These are phyloP conservation scores for Lophiostoma macrostomum DNA, from an alignment of 495 filamentous ascomycete species.

Conservation along the genomic window DNA sequence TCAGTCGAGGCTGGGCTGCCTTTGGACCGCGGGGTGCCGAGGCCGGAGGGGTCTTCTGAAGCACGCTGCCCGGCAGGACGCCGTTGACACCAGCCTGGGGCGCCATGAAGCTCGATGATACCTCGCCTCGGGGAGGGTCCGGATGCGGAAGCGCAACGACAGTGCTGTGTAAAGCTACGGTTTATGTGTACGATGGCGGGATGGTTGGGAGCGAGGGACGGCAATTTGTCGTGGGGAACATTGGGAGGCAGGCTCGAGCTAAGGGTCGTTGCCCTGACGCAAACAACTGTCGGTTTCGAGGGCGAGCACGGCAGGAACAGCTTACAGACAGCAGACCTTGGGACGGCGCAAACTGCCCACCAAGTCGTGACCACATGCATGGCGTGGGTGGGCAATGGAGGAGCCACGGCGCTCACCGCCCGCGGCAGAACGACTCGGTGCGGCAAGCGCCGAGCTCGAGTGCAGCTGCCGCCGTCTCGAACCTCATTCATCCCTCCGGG, in stretches of 20 bases:
- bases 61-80: constrained; percentile 59
- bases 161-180: too few relatives aligned
- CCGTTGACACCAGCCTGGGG: constrained; percentile 46
- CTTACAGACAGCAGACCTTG: background rate
- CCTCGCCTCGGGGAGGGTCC: too few relatives aligned
- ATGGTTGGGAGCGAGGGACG: constrained; percentile 4
- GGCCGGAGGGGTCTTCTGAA: constrained; percentile 52
- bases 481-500: background rate
- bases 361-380: too few relatives aligned
- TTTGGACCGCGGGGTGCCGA: constrained; percentile 48
- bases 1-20: constrained; percentile 63
- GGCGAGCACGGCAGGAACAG: background rate
- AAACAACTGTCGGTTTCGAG: background rate
- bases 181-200: background rate
- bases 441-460: constrained; percentile 15
- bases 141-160: too few relatives aligned
- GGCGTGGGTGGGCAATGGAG: too few relatives aligned
- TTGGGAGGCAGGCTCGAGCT: constrained; percentile 5
- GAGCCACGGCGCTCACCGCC: constrained; percentile 1
- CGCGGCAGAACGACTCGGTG: constrained; percentile 3
- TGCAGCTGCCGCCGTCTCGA: constrained; percentile 18
- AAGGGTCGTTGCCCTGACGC: background rate
- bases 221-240: constrained; percentile 1
- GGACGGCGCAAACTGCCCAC: too few relatives aligned
- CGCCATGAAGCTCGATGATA: too few relatives aligned